Base-by-base conservation (phyloP, 116 monocot species). In the Iris pallida region DNA sequence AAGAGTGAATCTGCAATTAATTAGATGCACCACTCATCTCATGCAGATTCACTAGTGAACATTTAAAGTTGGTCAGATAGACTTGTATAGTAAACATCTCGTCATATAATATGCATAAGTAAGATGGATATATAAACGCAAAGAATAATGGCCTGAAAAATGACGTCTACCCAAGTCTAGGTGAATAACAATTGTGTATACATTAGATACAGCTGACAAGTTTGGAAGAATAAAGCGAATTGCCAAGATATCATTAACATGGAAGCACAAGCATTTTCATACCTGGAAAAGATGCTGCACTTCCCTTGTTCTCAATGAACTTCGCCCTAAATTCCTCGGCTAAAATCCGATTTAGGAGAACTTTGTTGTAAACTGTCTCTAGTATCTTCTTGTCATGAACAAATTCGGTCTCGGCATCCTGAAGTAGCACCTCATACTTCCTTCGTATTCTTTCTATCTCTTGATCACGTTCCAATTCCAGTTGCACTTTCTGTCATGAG, bases 251-350 rank as follows among this genome's bases (percentile, higher is more conserved):
- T 20, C 61, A 51, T 51, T 1, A 13, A 13, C 49, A 51, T 51
- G 49, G 1, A 51, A 51, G 11, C 13, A 51, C 13, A 51, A 51
- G 16, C 7, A 51, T 51, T 52, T 54, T 6, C 51, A 75, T 71
- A 90, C 90, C 86, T 81, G 71, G 86, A 47, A 54, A 52, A 58
- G 57, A 43, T 2, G 71, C 53, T 16, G 81, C 15, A 64, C 42
- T 53, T 8, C 64, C 61, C 42, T 59, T 80, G 17, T 68, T 61
- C 30, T 83, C 78, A 54, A 75, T 61, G 63, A 84, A 84, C 44
- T 77, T 78, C 14, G 63, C 56, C 52, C 86, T 79, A 55, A 91
- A 77, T 66, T 84, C 79, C 72, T 87, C 75, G 7, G 91, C 86
- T 51, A 87, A 70, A 55, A 75, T 16, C 56, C 63, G 77, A 67